Percentiles rank a stretch among this genome's conserved stretches.
Conservation (phyloP, 176 grass and related monocot genomes). For the Typha latifolia region DNA sequence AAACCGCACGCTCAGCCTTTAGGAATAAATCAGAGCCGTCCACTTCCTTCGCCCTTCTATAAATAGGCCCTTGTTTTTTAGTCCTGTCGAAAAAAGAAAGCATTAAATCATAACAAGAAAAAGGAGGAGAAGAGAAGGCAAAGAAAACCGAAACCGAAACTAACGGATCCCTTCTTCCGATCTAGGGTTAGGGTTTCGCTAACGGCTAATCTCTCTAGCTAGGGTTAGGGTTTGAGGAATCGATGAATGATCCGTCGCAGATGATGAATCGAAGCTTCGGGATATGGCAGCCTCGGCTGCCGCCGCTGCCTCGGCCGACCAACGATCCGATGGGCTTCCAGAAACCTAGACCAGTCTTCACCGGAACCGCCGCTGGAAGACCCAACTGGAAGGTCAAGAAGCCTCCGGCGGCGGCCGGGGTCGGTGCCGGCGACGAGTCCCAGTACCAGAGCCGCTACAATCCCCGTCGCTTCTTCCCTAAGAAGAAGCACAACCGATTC, state of each 20-base stretch:
- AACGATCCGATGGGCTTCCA: constrained; percentile 20
- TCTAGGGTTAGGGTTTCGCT: background rate
- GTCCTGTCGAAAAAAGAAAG: too few species aligned
- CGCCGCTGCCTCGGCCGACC: constrained; percentile 18
- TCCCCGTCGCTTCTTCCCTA: constrained; percentile 45
- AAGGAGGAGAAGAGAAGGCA: too few species aligned
- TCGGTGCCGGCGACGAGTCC: constrained; percentile 28
- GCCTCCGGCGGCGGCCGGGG: constrained; percentile 8
- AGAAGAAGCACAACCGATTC: constrained; percentile 22
- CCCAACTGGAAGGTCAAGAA: constrained; percentile 25
- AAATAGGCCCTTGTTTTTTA: too few species aligned
- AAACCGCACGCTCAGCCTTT: too few species aligned
- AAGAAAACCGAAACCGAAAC: background rate
- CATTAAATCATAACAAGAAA: too few species aligned
- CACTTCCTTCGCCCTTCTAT: too few species aligned
- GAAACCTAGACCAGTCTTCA: constrained; percentile 13
- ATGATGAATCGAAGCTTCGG: constrained; percentile 54
- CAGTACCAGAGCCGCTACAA: constrained; percentile 43
- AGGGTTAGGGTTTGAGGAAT: constrained; percentile 1
- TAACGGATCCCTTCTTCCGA: background rate
- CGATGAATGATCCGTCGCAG: constrained; percentile 51
- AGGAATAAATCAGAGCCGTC: too few species aligned
- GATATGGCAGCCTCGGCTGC: constrained; percentile 40
- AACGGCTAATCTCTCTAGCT: background rate
- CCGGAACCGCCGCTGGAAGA: constrained; percentile 20